Evolutionary conservation across 441 rosid genomes (phyloP), one percentile per base, ranked within the genome.

Genomic region (Corymbia calophylla): DNA sequence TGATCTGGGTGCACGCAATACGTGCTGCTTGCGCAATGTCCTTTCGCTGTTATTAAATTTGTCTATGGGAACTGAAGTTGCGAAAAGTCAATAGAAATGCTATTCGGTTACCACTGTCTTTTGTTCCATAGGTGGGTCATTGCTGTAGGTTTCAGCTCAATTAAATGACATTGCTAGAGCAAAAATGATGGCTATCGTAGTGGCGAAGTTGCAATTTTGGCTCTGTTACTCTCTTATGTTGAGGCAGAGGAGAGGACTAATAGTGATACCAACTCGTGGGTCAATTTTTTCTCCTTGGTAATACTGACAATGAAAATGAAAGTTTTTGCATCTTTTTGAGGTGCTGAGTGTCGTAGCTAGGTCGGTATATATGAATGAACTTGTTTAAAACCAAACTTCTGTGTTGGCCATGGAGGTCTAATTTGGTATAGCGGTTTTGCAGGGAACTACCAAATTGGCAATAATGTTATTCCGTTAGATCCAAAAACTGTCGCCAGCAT

Each of bases 361-460:
- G 84, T 12, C 84, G 12, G 84, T 77, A 70, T 39, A 77, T 39
- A 7, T 77, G 51, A 44, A 39, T 2, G 51, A 23, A 39, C 51
- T 25, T 77, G 6, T 77, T 77, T 77, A 77, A 73, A 12, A 44
- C 16, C 49, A 47, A 44, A 77, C 84, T 77, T 77, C 84, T 23
- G n/a, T 44, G 17, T 77, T 77, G 51, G 51, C 51, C 77, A 77
- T 39, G 51, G 84, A 77, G 51, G n/a, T 77, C 51, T 39, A 77
- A 77, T 77, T 77, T 23, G 17, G n/a, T 77, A 44, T 23, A 25
- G 84, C 32, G 54, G 54, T 49, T 86, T 89, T 39, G 89, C 92
- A 97, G 98, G 98, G 87, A 96, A 95, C 68, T 97, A 91, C 87
- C 97, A 97, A 92, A 96, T 96, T 86, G 97, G 96, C 12, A 82